A percentile compares a stretch with the other conserved stretches of the same genome.
Conservation (phyloP, 1,139 yeast species). For the Protomyces arabidopsidicola region DNA sequence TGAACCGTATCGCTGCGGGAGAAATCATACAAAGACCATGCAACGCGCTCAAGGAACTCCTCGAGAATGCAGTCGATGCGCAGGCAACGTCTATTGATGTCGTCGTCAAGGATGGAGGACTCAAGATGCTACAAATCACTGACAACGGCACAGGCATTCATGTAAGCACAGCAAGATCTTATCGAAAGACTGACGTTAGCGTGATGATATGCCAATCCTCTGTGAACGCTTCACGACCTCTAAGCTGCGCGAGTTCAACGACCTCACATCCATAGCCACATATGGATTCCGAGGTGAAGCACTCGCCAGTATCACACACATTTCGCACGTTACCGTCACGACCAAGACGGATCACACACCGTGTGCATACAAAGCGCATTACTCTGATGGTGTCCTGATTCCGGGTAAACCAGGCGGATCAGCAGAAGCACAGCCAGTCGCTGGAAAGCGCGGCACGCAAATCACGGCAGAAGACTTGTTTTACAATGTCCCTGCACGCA, state of each 20-base stretch:
- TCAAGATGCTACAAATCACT: constrained; percentile 55
- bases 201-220: constrained; percentile 53
- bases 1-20: constrained; percentile 93
- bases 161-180: constrained; percentile 25
- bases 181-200: constrained; percentile 40
- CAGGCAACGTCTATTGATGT: constrained; percentile 59
- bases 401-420: constrained; percentile 39
- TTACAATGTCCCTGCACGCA: constrained; percentile 78
- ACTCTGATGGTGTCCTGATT: constrained; percentile 34
- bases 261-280: constrained; percentile 50
- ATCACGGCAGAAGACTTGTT: constrained; percentile 73
- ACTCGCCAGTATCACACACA: constrained; percentile 61
- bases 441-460: constrained; percentile 86
- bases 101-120: constrained; percentile 60
- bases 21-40: constrained; percentile 93
- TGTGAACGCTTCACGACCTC: constrained; percentile 72
- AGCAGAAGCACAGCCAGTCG: constrained; percentile 63
- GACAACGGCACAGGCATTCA: constrained; percentile 77
- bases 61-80: constrained; percentile 80
- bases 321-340: constrained; percentile 62
- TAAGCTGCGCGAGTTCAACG: constrained; percentile 53
- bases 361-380: constrained; percentile 57
- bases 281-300: constrained; percentile 86
- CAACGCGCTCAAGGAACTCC: constrained; percentile 70
- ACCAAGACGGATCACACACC: constrained; percentile 60